Base-by-base conservation (phyloP, 2,329 filamentous ascomycete genomes). In the Aspergillus novofumigatus region DNA sequence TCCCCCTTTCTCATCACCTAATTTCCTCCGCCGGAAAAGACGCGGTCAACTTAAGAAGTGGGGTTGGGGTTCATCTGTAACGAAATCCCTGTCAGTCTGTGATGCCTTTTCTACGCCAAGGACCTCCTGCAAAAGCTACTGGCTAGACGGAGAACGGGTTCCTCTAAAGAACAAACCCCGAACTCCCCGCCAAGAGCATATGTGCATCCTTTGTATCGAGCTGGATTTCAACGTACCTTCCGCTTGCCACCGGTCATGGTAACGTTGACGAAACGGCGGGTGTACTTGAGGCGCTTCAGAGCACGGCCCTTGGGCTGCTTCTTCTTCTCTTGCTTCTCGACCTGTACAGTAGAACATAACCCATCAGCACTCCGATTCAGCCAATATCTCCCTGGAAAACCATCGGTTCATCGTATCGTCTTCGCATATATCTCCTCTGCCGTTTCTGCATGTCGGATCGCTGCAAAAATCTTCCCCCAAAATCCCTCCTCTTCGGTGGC, bases 201-300 rank as follows among this genome's bases (percentile, higher is more conserved):
- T 41, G 38, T 17, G 17, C 17, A 32, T n/a, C 29, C 20, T 45
- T 47, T 21, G 38, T 3, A 38, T 41, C 25, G 17, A 48, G 54
- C 48, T 14, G 11, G n/a, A 20, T 50, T 32, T 25, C n/a, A 53
- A 59, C 64, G 75, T 80, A 94, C 91, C 91, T 97, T 97, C 81
- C 93, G 86, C 92, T 97, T 97, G 83, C 93, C 93, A 80, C 92
- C 92, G 68, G 92, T 95, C 81, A 96, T 86, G 75, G 91, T 94
- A 77, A 97, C 92, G 83, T 97, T 97, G 71, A 97, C 92, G 84
- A 97, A 97, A 75, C 93, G 92, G 79, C 93, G 90, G 72, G 91
- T 96, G 87, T 97, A 97, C 79, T 86, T 87, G 78, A 95, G 87
- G 76, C 93, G 87, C 92, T 97, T 97, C 83, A 94, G 91, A 71